Evolutionary conservation across 768 basidiomycete genomes (phyloP), one percentile per base, ranked within the genome.

Genomic region (Dentipellis sp.): DNA sequence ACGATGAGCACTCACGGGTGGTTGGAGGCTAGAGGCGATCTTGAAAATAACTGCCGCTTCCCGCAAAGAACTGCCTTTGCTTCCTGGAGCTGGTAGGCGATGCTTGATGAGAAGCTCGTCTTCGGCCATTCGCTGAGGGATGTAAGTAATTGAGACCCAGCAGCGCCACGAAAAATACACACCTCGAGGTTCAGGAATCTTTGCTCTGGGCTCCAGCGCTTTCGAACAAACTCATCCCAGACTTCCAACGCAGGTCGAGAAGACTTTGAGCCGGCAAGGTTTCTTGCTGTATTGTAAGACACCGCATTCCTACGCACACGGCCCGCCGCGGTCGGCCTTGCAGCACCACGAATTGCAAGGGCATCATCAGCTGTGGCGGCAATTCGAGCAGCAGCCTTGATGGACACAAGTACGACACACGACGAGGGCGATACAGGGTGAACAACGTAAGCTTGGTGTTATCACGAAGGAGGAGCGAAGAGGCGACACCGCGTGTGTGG

Each of bases 41-140:
- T 94, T 94, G 76, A 94, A 94, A 47, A 97, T 83, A 10, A 94
- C 92, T 5, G 86, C 80, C 0, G 87, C 83, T 63, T 90, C 87
- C 58, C 76, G 80, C 19, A 70, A 66, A 22, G 79, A 75, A 35
- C 87, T 82, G 10, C 84, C 81, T 34, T 78, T 76, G 22, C 73
- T 72, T 7, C 91, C 91, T 3, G 91, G 92, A 1, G 86, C 80
- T 29, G 75, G 64, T 29, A 97, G 74, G 46, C 82, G 79, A 62
- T 91, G 71, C 65, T 83, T 86, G 67, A 80, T 81, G 58, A 97
- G 74, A 54, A 85, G 73, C 40, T 85, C 80, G 66, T 97, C 94
- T 36, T 88, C 82, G 53, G 78, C 71, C 78, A 97, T 83, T 53
- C 82, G 80, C 91, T 94, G 59, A 35, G 54, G 46, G 55, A 66